Base-by-base conservation (phyloP, 2,329 filamentous ascomycete species). In the Fusarium protoensiforme region DNA sequence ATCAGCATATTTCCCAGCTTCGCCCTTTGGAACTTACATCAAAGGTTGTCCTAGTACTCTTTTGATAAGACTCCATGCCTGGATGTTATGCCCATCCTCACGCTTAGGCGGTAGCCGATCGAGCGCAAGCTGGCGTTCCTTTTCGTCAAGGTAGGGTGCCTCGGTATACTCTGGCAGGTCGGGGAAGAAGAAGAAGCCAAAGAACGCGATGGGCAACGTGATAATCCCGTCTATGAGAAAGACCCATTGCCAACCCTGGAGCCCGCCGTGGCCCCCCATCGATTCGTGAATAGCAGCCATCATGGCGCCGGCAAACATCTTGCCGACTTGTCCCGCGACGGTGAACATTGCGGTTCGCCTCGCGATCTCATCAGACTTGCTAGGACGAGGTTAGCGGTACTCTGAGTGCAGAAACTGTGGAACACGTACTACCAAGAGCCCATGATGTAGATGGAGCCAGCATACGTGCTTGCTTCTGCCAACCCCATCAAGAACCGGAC, bases 341-440 rank as follows among this genome's bases (percentile, higher is more conserved):
- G 87, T 90, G 77, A 91, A 91, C 39, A 91, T 86, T 20, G 87
- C 89, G 1, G 85, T 87, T 0, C 90, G 84, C 67, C 91, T 91
- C 0, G 88, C 88, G 0, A 92, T 85, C 67, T 91, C 89, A 7
- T 83, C 80, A 0, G 84, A 83, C 0, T 78, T 91, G 18, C 73
- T 75, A 0, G 1, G 1, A 7, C 0, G 0, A 0, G 1, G 51
- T 73, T 0, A 65, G 14, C 4, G 2, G 1, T n/a, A 11, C 1
- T 6, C 4, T 0, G 8, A 0, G 1, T 0, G 2, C 6, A 0
- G 7, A 10, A 14, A 58, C 5, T 0, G 0, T 0, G 1, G 5
- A 0, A 20, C 1, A 72, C 72, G 11, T 38, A 73, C 72, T 91
- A 91, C 89, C 89, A 91, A 0, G 85, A 81, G 0, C 82, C 81